Conservation (phyloP, 768 basidiomycete genomes). For the Pilatotrama ljubarskyi region DNA sequence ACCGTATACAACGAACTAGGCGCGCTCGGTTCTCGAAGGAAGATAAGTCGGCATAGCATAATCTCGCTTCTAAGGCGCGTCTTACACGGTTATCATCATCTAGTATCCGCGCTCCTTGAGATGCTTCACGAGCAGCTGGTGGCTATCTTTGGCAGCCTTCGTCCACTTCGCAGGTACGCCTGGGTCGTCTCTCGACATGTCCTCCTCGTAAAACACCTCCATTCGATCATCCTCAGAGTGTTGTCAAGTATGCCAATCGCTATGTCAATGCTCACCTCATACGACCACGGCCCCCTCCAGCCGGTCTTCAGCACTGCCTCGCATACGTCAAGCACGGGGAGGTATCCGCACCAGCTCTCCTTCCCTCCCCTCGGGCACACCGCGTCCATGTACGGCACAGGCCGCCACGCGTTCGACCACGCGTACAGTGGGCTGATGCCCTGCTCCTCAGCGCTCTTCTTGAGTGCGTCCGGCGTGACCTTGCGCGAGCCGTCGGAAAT, state of each 20-base stretch:
- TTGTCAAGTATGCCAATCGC: not conserved
- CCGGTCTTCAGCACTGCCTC: slow-evolving; percentile 31
- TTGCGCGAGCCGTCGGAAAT: slow-evolving; percentile 32
- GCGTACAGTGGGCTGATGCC: slow-evolving; percentile 30
- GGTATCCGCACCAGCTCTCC: slow-evolving; percentile 24
- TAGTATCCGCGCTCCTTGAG: slow-evolving; percentile 16
- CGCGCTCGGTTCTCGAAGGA: no score
- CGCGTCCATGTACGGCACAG: slow-evolving; percentile 29
- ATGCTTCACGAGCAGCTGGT: slow-evolving; percentile 19
- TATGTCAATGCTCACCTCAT: slow-evolving; percentile 23
- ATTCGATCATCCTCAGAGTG: not conserved
- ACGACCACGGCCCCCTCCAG: slow-evolving; percentile 33
- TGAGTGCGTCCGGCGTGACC: slow-evolving; percentile 20
- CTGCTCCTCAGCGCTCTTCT: slow-evolving; percentile 22
- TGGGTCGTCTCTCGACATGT: slow-evolving; percentile 22
- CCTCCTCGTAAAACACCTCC: slow-evolving; percentile 11
- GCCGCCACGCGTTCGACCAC: slow-evolving; percentile 33
- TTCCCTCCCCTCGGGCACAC: slow-evolving; percentile 10
- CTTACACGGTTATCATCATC: not conserved
- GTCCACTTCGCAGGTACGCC: slow-evolving; percentile 28
- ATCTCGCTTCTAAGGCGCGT: no score
- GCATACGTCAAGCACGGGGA: slow-evolving; percentile 31
- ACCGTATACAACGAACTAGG: no score
- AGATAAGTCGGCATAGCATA: no score
- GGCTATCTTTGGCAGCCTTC: slow-evolving; percentile 9